Percentiles rank a stretch among this genome's conserved stretches.
Conservation (phyloP, 2,329 filamentous ascomycete genomes). For the Fusarium anthophilum region DNA sequence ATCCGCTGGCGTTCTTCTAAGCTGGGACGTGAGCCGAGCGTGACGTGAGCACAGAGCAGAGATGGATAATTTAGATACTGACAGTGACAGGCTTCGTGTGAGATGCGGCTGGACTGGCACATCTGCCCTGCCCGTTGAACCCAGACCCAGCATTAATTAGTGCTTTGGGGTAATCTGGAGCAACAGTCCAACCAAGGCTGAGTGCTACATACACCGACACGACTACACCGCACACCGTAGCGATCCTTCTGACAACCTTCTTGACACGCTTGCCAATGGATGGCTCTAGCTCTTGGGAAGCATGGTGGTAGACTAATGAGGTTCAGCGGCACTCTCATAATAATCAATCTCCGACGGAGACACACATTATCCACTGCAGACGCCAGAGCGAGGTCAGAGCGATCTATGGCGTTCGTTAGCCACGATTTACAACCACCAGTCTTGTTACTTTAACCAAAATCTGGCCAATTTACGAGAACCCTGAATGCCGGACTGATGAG, state of each 20-base stretch:
- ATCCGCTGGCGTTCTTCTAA: slow-evolving; percentile 23
- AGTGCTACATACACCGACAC: neutral
- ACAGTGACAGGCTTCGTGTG: slow-evolving; percentile 1
- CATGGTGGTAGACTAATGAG: neutral
- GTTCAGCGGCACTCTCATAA: slow-evolving; percentile 1
- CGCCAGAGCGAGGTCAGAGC: slow-evolving; percentile 15
- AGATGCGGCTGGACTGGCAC: slow-evolving; percentile 23
- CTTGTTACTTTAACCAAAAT: neutral
- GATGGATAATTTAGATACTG: slow-evolving; percentile 5
- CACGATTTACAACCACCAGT: slow-evolving; percentile 2
- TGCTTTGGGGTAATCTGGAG: slow-evolving; percentile 27
- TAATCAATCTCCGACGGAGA: slow-evolving; percentile 8
- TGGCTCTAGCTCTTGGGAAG: neutral
- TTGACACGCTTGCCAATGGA: neutral
- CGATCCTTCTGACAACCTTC: neutral
- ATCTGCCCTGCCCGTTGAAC: slow-evolving; percentile 19
- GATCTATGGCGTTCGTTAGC: slow-evolving; percentile 24
- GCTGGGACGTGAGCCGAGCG: slow-evolving; percentile 13
- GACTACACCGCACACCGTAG: neutral
- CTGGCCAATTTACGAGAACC: slow-evolving; percentile 1
- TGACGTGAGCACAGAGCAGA: slow-evolving; percentile 31
- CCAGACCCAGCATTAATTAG: slow-evolving; percentile 21
- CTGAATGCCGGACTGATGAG: slow-evolving; percentile 5
- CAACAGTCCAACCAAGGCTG: slow-evolving; percentile 7
- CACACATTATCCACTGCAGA: neutral